Percentiles rank a stretch among this genome's conserved stretches.
Conservation (phyloP, 192 early-diverging fungal species). For the Rhizophagus prolifer region DNA sequence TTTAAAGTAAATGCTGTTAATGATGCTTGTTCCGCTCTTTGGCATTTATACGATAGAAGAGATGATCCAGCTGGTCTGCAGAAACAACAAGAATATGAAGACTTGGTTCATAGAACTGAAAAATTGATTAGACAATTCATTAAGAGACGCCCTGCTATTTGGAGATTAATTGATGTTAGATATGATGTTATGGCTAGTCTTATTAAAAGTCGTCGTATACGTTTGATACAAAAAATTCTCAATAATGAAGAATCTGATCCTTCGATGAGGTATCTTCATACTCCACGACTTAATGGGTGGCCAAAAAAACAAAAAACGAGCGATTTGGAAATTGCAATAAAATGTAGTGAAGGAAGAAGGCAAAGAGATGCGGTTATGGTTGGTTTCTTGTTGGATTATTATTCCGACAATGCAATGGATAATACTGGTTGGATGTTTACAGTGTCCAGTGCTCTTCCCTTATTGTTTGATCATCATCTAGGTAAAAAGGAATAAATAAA, state of each 20-base stretch:
- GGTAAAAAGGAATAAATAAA: background rate
- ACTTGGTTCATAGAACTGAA: background rate
- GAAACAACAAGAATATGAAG: slow-evolving; percentile 6
- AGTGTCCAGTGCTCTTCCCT: background rate
- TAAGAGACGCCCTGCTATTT: background rate
- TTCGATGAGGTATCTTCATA: background rate
- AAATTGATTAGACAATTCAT: background rate
- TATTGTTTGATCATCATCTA: slow-evolving; percentile 6
- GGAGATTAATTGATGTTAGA: slow-evolving; percentile 12
- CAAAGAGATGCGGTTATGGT: background rate
- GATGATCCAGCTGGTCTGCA: background rate
- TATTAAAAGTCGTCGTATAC: background rate
- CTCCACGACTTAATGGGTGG: background rate
- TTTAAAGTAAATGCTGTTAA: background rate
- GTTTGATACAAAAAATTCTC: background rate
- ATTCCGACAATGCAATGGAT: slow-evolving; percentile 12
- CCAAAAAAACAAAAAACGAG: background rate
- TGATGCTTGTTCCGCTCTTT: slow-evolving; percentile 2
- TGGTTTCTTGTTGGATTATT: slow-evolving; percentile 4
- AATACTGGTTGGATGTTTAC: slow-evolving; percentile 21
- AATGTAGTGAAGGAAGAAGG: background rate
- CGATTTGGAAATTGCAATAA: slow-evolving; percentile 9
- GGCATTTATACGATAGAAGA: background rate
- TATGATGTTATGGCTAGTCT: slow-evolving; percentile 2
- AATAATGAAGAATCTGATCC: background rate